Conservation (phyloP, 1,139 yeast species). For the Saccharomyces hybrid region DNA sequence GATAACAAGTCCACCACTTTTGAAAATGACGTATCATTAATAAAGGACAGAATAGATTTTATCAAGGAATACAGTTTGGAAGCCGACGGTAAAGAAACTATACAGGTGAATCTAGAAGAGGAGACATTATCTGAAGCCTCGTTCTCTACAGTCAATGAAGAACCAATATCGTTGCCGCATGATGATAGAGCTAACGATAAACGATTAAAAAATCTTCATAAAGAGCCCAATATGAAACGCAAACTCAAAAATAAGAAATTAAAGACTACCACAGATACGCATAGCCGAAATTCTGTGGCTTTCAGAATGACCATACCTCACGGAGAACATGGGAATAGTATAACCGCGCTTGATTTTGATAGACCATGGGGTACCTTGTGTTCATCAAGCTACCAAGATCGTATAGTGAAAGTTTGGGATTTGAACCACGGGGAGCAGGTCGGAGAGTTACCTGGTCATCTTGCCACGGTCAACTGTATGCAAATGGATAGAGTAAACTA, state of each 20-base stretch:
- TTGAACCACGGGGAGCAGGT: slow-evolving; percentile 43
- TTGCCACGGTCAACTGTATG: slow-evolving; percentile 50
- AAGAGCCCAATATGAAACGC: not conserved
- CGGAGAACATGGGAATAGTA: slow-evolving; percentile 43
- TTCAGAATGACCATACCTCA: slow-evolving; percentile 12
- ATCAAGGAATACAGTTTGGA: not conserved
- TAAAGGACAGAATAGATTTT: not conserved
- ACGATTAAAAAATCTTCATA: not conserved
- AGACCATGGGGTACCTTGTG: slow-evolving; percentile 66
- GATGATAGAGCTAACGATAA: not conserved
- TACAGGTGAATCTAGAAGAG: not conserved
- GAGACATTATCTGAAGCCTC: not conserved
- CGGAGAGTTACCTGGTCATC: slow-evolving; percentile 46
- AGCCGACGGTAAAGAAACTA: not conserved
- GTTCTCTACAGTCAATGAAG: not conserved
- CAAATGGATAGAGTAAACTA: slow-evolving; percentile 42
- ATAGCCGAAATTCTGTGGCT: slow-evolving; percentile 31
- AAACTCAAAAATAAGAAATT: slow-evolving; percentile 3
- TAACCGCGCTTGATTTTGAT: slow-evolving; percentile 55
- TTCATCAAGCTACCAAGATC: slow-evolving; percentile 66
- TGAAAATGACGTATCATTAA: not conserved
- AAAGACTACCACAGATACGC: slow-evolving; percentile 22
- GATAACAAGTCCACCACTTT: not conserved
- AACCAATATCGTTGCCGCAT: not conserved
- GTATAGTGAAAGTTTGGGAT: slow-evolving; percentile 83